phyloP scores from a whole-genome alignment of 2,329 filamentous ascomycete genomes.

The Phaeosphaeria sp. region DNA sequence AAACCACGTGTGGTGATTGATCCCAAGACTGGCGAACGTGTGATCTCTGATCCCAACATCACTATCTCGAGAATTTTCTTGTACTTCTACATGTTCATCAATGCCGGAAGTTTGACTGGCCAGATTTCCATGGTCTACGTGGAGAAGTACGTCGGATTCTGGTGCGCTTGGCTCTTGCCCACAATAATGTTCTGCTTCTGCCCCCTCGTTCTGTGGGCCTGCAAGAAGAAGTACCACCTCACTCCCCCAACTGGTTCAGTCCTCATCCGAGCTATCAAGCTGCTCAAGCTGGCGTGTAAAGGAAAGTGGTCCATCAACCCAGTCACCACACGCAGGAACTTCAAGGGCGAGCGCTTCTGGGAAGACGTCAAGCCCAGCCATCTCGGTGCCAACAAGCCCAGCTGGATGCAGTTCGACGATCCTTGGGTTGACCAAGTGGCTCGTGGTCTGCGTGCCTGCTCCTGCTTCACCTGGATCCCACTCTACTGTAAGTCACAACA shows the following conservation, averaged over 20 bases:
- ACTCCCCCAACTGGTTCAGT: conserved; percentile 75
- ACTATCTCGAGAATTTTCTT: conserved; percentile 70
- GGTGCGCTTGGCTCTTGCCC: conserved; percentile 73
- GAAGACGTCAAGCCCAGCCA: conserved; percentile 72
- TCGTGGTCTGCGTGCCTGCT: conserved; percentile 48
- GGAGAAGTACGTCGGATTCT: conserved; percentile 66
- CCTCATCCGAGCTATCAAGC: conserved; percentile 68
- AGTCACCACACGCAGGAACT: conserved; percentile 64
- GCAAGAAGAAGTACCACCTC: conserved; percentile 67
- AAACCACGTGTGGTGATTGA: conserved; percentile 63
- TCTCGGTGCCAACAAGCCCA: conserved; percentile 64
- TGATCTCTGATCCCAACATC: conserved; percentile 73
- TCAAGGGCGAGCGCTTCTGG: conserved; percentile 68
- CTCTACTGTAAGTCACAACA: conserved; percentile 41
- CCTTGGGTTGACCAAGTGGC: conserved; percentile 72
- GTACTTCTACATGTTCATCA: conserved; percentile 61
- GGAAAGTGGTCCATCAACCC: conserved; percentile 69
- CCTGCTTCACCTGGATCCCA: conserved; percentile 62
- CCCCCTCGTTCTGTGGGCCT: conserved; percentile 66
- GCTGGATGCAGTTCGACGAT: conserved; percentile 84
- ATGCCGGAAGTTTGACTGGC: conserved; percentile 70
- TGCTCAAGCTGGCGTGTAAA: conserved; percentile 68
- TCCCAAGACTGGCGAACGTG: conserved; percentile 66
- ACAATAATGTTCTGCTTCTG: conserved; percentile 69
- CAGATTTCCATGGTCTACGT: conserved; percentile 75